These are phyloP conservation scores for Oryza coarctata DNA, from an alignment of 176 grass and related monocot species.

Conservation along the genomic window DNA sequence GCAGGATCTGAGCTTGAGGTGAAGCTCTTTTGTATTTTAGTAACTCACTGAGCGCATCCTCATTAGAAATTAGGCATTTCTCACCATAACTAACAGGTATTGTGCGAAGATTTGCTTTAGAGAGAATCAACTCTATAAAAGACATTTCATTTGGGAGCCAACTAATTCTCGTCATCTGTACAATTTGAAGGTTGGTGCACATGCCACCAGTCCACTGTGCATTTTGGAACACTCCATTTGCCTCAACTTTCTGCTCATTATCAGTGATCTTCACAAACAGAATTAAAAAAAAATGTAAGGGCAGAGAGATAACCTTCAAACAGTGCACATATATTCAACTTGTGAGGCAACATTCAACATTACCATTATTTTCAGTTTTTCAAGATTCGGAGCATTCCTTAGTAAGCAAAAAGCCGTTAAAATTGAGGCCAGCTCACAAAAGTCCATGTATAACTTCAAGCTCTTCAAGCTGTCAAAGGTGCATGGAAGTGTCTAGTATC, in stretches of 20 bases:
- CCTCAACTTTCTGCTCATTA: neutral
- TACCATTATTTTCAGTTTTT: conserved; percentile 29
- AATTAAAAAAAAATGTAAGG: neutral
- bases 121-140: conserved; percentile 42
- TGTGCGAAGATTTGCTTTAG: conserved; percentile 16
- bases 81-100: conserved; percentile 3
- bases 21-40: conserved; percentile 15
- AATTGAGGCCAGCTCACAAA: conserved; percentile 25
- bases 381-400: conserved; percentile 23
- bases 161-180: conserved; percentile 9
- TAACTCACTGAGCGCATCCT: neutral
- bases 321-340: neutral
- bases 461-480: conserved; percentile 22
- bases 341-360: neutral
- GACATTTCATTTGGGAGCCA: conserved; percentile 33
- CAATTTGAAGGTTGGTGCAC: conserved; percentile 28
- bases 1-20: conserved; percentile 20
- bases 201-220: conserved; percentile 39
- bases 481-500: conserved; percentile 22
- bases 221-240: conserved; percentile 20
- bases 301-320: neutral
- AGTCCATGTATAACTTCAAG: conserved; percentile 18
- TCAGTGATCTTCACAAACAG: neutral
- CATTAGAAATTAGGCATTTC: neutral
- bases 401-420: conserved; percentile 17